Evolutionary conservation across 1,139 yeast species (phyloP).

Genomic region (Suhomyces chickasaworum): DNA sequence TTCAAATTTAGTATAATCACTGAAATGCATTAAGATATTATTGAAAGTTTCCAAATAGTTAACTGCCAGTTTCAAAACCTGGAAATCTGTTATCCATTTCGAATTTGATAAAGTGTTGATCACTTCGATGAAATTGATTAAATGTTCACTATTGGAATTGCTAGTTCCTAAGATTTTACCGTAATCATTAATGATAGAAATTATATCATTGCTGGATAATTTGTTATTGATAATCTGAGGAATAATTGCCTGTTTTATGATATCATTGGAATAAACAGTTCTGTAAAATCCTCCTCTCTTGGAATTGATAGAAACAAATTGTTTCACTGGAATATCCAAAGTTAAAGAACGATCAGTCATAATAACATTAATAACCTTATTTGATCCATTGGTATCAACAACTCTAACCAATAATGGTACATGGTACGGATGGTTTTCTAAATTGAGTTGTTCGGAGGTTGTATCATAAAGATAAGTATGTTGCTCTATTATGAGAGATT

Average conservation of each 20-base stretch:
- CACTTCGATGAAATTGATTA: slow-evolving; percentile 32
- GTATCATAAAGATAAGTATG: slow-evolving; percentile 46
- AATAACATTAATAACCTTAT: slow-evolving; percentile 40
- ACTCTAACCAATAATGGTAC: slow-evolving; percentile 54
- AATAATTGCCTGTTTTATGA: slow-evolving; percentile 26
- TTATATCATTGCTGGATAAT: slow-evolving; percentile 32
- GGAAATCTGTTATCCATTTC: slow-evolving; percentile 25
- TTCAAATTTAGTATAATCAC: slow-evolving; percentile 26
- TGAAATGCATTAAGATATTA: slow-evolving; percentile 31
- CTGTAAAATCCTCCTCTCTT: slow-evolving; percentile 51
- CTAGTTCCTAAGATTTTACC: slow-evolving; percentile 33
- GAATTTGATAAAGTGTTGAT: slow-evolving; percentile 26
- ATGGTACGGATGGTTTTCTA: slow-evolving; percentile 52
- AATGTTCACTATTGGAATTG: slow-evolving; percentile 23
- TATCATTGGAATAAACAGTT: slow-evolving; percentile 26
- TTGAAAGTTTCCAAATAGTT: slow-evolving; percentile 36
- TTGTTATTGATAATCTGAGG: slow-evolving; percentile 25
- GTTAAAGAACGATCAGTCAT: slow-evolving; percentile 50
- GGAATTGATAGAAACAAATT: slow-evolving; percentile 40
- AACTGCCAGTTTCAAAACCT: slow-evolving; percentile 34
- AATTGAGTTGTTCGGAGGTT: slow-evolving; percentile 25
- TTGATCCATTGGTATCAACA: slow-evolving; percentile 27
- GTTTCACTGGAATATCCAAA: slow-evolving; percentile 31
- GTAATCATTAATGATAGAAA: slow-evolving; percentile 40
- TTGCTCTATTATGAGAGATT: slow-evolving; percentile 47